These are phyloP conservation scores for Keqinozyma sinolaborantium DNA, from an alignment of 1,139 yeast species.

Conservation along the genomic window DNA sequence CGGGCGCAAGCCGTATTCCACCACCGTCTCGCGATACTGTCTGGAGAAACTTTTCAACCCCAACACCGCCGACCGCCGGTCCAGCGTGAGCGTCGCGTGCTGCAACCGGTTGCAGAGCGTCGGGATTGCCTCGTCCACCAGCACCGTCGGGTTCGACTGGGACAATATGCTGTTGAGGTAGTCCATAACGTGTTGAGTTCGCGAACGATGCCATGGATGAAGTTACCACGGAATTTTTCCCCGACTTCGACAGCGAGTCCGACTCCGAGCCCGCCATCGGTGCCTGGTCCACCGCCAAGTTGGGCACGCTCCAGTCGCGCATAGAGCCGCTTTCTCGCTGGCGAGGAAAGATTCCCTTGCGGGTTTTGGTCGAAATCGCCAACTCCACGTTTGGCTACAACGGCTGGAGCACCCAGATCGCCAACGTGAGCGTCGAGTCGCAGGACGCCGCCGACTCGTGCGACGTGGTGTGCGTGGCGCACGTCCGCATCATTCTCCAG, in stretches of 20 bases:
- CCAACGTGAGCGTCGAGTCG: slow-evolving; percentile 24
- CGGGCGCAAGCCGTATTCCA: slow-evolving; percentile 82
- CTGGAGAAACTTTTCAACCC: slow-evolving; percentile 88
- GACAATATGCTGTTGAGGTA: slow-evolving; percentile 37
- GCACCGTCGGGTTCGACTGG: slow-evolving; percentile 39
- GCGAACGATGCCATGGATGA: slow-evolving; percentile 1
- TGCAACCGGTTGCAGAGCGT: slow-evolving; percentile 84
- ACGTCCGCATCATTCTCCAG: slow-evolving; percentile 36
- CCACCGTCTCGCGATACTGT: slow-evolving; percentile 85
- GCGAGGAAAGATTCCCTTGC: slow-evolving; percentile 16
- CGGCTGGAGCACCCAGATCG: slow-evolving; percentile 62
- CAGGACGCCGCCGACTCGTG: slow-evolving; percentile 14
- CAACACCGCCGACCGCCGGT: slow-evolving; percentile 86
- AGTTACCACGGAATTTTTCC: neutral
- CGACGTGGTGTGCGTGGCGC: slow-evolving; percentile 21
- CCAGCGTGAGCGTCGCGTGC: slow-evolving; percentile 79
- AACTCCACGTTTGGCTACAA: slow-evolving; percentile 62
- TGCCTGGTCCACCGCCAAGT: neutral
- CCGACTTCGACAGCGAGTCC: neutral
- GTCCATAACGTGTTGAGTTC: slow-evolving; percentile 22
- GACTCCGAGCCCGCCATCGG: slow-evolving; percentile 1
- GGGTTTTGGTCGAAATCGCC: slow-evolving; percentile 46
- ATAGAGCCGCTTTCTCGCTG: slow-evolving; percentile 1
- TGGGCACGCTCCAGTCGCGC: slow-evolving; percentile 2
- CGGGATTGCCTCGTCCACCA: slow-evolving; percentile 84